Percentiles rank a stretch among this genome's conserved stretches.
Conservation (phyloP, 495 filamentous ascomycete genomes). For the Corynascus novoguineensis region DNA sequence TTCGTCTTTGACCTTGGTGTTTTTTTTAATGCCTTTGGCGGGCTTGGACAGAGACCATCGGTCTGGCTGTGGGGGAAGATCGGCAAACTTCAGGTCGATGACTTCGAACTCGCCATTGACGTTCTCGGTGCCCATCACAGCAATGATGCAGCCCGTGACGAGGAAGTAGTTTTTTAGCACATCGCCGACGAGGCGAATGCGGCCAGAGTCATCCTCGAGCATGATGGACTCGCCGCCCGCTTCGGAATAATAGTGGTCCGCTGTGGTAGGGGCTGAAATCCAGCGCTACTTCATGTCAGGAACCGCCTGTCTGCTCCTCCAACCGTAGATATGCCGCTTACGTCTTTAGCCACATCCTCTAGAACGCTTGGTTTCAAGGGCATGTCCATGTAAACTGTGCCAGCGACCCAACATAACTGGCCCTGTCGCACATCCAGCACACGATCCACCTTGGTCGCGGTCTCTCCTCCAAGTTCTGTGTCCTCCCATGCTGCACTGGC, state of each 20-base stretch:
- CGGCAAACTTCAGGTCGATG: slow-evolving; percentile 79
- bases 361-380: slow-evolving; percentile 94
- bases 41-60: slow-evolving; percentile 59
- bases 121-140: slow-evolving; percentile 90
- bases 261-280: slow-evolving; percentile 74
- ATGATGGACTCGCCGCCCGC: slow-evolving; percentile 63
- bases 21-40: slow-evolving; percentile 18
- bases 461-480: slow-evolving; percentile 73
- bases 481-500: slow-evolving; percentile 72
- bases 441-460: slow-evolving; percentile 66
- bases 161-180: slow-evolving; percentile 59
- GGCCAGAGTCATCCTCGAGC: slow-evolving; percentile 93
- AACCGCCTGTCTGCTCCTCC: too few relatives aligned
- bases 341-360: slow-evolving; percentile 89
- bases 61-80: slow-evolving; percentile 71
- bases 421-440: slow-evolving; percentile 95
- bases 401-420: slow-evolving; percentile 89
- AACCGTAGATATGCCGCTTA: slow-evolving; percentile 35
- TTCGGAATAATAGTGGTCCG: slow-evolving; percentile 65
- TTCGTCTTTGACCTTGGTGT: slow-evolving; percentile 32
- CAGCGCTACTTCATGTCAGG: slow-evolving; percentile 57
- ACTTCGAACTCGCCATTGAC: slow-evolving; percentile 87
- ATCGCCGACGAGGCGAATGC: slow-evolving; percentile 72
- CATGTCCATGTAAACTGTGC: slow-evolving; percentile 97
- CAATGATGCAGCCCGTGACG: slow-evolving; percentile 87